Evolutionary conservation across 331 rosid genomes (phyloP), one percentile per base, ranked within the genome.

Genomic region (Quercus phellos): DNA sequence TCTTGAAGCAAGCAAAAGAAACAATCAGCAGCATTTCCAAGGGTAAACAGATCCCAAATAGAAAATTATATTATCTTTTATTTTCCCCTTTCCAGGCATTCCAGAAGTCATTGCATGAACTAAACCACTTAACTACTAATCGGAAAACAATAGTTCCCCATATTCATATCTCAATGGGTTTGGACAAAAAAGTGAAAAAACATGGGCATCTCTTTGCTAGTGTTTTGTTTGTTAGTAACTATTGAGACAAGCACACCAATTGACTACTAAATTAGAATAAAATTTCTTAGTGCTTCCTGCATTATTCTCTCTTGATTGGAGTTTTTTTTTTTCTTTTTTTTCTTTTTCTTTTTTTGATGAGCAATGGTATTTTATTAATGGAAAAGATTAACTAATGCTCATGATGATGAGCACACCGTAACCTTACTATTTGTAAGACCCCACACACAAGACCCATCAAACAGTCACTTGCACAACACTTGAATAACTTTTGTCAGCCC

Each of bases 31-130:
- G 66, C 55, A 73, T 64, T 61, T 54, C 68, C 50, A 35, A 27
- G 59, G 75, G 51, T 63, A 60, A 69, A 80, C 74, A 72, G 50
- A 73, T 34, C 16, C 51, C 51, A 66, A 77, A 73, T 17, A 56
- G 72, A 58, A 78, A 32, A 73, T 51, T n/a, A 19, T 67, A 72
- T 18, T 5, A 53, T 32, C 13, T 8, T 16, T 64, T 64, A 64
- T 64, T 64, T 22, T 35, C 61, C 27, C 43, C 75, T 67, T 38
- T 69, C 50, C 46, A n/a, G 51, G 53, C 68, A 55, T 70, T 55
- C 78, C 64, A 74, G 46, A 61, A 46, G 73, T 34, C 66, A 71
- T 74, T 71, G n/a, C 22, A 3, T 34, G 73, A 64, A 70, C 72
- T 46, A 74, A 75, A 26, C 42, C 42, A 43, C 64, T 68, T 56